A percentile compares a stretch with the other conserved stretches of the same genome.
phyloP scores from a whole-genome alignment of 1,284 basidiomycete genomes.

The Inonotus obliquus region DNA sequence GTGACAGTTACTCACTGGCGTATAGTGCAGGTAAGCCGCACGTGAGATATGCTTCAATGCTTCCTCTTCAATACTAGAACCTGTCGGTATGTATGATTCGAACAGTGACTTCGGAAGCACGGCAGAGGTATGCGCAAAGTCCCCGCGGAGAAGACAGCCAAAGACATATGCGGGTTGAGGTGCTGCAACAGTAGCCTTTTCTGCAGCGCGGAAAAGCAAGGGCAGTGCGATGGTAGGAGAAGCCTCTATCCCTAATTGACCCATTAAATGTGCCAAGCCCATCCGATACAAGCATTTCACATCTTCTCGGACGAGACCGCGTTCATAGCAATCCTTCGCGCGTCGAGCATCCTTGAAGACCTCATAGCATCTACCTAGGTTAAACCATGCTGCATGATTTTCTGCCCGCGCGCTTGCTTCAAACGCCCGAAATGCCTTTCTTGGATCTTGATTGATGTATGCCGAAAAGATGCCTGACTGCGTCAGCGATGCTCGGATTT shows the following conservation, averaged over 20 bases:
- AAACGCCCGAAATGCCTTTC: constrained; percentile 83
- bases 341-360: constrained; percentile 68
- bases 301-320: constrained; percentile 69
- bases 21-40: constrained; percentile 82
- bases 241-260: constrained; percentile 68
- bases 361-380: constrained; percentile 88
- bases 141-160: constrained; percentile 78
- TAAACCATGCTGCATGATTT: constrained; percentile 78
- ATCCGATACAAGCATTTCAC: constrained; percentile 79
- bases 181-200: constrained; percentile 62
- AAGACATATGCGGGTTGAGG: constrained; percentile 87
- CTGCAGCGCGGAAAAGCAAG: constrained; percentile 74
- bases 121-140: constrained; percentile 43
- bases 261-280: constrained; percentile 88
- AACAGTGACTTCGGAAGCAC: constrained; percentile 39
- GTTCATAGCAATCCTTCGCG: constrained; percentile 80
- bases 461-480: constrained; percentile 65
- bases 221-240: constrained; percentile 59
- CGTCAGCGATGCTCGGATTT: constrained; percentile 66
- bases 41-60: constrained; percentile 66
- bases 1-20: constrained; percentile 76
- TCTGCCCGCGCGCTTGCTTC: constrained; percentile 75
- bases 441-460: constrained; percentile 60
- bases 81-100: constrained; percentile 43
- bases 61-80: constrained; percentile 39